phyloP scores from a whole-genome alignment of 202 grass and related monocot genomes.

The Schoenoplectus tabernaemontani region DNA sequence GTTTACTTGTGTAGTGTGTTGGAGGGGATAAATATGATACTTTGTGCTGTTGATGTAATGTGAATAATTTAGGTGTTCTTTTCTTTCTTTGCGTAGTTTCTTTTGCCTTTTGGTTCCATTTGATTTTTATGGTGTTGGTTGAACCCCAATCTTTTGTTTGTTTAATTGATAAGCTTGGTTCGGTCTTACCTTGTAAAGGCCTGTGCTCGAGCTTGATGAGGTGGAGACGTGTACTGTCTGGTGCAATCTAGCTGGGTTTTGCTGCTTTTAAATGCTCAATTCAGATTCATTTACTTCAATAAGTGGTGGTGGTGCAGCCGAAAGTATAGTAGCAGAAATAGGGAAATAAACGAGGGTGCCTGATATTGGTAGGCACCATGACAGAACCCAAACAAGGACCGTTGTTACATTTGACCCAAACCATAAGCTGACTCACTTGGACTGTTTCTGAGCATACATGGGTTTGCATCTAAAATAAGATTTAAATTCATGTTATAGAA shows the following conservation, averaged over 20 bases:
- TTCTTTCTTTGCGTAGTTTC: not conserved
- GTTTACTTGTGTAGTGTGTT: slow-evolving; percentile 17
- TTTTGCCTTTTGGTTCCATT: not conserved
- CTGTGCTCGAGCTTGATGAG: not conserved
- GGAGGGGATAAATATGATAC: not conserved
- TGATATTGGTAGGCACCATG: not conserved
- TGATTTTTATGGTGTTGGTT: not conserved
- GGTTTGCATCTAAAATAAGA: no score
- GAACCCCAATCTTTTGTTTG: not conserved
- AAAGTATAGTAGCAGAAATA: no score
- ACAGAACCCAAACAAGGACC: not conserved
- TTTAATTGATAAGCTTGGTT: not conserved
- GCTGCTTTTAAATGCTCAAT: not conserved
- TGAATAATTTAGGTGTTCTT: slow-evolving; percentile 1
- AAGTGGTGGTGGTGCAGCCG: not conserved
- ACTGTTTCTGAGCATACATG: no score
- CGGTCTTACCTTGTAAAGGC: not conserved
- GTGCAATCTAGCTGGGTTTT: not conserved
- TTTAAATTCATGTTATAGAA: no score
- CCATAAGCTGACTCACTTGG: no score
- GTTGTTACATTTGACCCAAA: no score
- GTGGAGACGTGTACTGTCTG: not conserved
- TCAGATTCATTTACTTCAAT: not conserved
- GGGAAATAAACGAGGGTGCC: not conserved
- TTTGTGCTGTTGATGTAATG: not conserved